Evolutionary conservation across 2,329 filamentous ascomycete species (phyloP).

Genomic region (Didymella lethalis): DNA sequence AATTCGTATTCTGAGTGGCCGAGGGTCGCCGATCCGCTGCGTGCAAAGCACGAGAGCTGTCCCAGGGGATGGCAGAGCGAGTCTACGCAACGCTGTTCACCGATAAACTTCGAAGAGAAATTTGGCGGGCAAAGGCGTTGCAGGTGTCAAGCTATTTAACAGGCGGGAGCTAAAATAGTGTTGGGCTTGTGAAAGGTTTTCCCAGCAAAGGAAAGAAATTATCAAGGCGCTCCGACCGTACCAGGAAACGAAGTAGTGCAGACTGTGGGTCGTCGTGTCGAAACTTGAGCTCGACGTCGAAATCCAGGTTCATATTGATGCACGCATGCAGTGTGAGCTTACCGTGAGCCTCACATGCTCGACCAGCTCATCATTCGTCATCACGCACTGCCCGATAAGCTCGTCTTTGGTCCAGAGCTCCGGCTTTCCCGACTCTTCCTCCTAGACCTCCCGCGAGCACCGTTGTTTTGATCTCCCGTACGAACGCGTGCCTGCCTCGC

Average conservation of each 20-base stretch:
- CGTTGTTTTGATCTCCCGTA: slow-evolving; percentile 21
- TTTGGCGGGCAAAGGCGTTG: slow-evolving; percentile 26
- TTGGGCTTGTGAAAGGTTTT: slow-evolving; percentile 37
- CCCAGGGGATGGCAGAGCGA: slow-evolving; percentile 30
- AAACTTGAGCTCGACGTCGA: slow-evolving; percentile 7
- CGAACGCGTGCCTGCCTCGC: slow-evolving; percentile 30
- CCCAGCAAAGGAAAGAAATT: slow-evolving; percentile 37
- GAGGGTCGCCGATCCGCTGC: slow-evolving; percentile 32
- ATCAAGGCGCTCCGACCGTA: slow-evolving; percentile 30
- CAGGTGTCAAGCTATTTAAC: slow-evolving; percentile 35
- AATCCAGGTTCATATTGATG: slow-evolving; percentile 1
- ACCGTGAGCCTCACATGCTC: slow-evolving; percentile 18
- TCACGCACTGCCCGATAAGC: slow-evolving; percentile 28
- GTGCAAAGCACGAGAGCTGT: slow-evolving; percentile 42
- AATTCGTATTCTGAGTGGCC: slow-evolving; percentile 29
- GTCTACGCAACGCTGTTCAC: slow-evolving; percentile 28
- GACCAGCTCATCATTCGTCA: slow-evolving; percentile 30
- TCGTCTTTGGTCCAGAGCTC: slow-evolving; percentile 24
- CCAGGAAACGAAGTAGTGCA: slow-evolving; percentile 26
- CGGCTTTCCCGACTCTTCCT: slow-evolving; percentile 25
- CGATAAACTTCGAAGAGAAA: slow-evolving; percentile 20
- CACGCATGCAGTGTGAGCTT: slow-evolving; percentile 1
- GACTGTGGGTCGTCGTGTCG: slow-evolving; percentile 30
- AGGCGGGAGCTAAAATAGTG: slow-evolving; percentile 47
- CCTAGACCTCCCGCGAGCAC: slow-evolving; percentile 16